Conservation (phyloP, 371 early-diverging fungal genomes). For the Mucor velutinosus region DNA sequence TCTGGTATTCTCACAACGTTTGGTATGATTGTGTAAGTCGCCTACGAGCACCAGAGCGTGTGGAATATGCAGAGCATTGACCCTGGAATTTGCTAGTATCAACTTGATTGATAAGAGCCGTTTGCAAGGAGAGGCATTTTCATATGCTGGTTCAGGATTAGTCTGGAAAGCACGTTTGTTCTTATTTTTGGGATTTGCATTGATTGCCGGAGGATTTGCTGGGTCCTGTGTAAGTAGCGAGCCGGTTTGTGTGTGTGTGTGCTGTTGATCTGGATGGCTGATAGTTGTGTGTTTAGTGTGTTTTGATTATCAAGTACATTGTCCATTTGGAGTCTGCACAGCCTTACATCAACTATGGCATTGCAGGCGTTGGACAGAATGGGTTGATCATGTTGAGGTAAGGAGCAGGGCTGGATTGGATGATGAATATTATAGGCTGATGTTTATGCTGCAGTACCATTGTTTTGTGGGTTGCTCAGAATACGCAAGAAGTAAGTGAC, state of each 20-base stretch:
- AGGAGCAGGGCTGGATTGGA: neutral
- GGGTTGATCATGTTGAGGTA: slow-evolving; percentile 75
- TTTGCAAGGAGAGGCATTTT: slow-evolving; percentile 58
- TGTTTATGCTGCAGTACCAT: slow-evolving; percentile 30
- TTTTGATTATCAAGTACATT: slow-evolving; percentile 74
- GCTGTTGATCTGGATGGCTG: neutral
- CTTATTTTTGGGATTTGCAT: slow-evolving; percentile 78
- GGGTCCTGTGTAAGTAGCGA: slow-evolving; percentile 67
- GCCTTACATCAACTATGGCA: slow-evolving; percentile 69
- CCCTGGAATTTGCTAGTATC: slow-evolving; percentile 36
- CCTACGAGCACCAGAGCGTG: neutral
- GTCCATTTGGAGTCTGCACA: slow-evolving; percentile 55
- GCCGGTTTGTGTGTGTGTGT: neutral
- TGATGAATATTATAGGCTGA: neutral
- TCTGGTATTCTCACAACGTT: slow-evolving; percentile 78
- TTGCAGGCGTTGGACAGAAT: slow-evolving; percentile 70
- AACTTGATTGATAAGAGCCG: slow-evolving; percentile 59
- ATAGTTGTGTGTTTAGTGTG: slow-evolving; percentile 48
- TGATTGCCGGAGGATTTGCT: slow-evolving; percentile 78
- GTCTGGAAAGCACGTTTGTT: slow-evolving; percentile 73
- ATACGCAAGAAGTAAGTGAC: slow-evolving; percentile 42
- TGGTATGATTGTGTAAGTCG: slow-evolving; percentile 73
- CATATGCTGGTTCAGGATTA: slow-evolving; percentile 46
- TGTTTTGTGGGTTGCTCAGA: slow-evolving; percentile 52
- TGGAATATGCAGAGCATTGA: neutral